phyloP scores from a whole-genome alignment of 2,329 filamentous ascomycete genomes.

The Knufia fluminis region DNA sequence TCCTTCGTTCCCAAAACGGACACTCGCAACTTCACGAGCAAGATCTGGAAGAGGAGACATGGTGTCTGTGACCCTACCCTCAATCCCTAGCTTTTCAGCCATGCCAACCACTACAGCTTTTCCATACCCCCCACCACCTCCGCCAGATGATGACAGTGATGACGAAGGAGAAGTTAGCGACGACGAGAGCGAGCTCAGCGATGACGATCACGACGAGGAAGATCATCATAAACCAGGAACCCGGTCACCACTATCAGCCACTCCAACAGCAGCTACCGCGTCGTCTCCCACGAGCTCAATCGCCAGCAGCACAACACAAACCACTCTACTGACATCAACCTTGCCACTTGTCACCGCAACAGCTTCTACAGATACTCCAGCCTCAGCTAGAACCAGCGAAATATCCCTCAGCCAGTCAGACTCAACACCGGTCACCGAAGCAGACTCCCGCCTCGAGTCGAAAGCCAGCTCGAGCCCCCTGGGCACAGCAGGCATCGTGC shows the following conservation, averaged over 20 bases:
- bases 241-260: neutral
- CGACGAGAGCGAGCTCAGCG: neutral
- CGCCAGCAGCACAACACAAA: neutral
- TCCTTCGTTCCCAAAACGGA: no score
- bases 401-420: neutral
- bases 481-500: constrained; percentile 1
- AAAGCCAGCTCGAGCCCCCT: neutral
- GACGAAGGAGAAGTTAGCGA: neutral
- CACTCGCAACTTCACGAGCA: no score
- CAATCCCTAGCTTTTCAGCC: neutral
- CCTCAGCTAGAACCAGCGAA: neutral
- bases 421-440: neutral
- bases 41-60: no score
- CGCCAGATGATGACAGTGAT: neutral
- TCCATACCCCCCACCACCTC: neutral
- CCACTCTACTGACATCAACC: neutral
- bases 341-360: neutral
- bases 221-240: neutral
- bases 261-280: neutral
- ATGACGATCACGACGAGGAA: neutral
- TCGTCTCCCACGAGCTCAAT: neutral
- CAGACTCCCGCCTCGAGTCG: neutral
- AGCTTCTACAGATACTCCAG: neutral
- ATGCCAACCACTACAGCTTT: neutral
- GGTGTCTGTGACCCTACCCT: neutral